Base-by-base conservation (phyloP, 2,329 filamentous ascomycete species). In the Neurospora sp. region DNA sequence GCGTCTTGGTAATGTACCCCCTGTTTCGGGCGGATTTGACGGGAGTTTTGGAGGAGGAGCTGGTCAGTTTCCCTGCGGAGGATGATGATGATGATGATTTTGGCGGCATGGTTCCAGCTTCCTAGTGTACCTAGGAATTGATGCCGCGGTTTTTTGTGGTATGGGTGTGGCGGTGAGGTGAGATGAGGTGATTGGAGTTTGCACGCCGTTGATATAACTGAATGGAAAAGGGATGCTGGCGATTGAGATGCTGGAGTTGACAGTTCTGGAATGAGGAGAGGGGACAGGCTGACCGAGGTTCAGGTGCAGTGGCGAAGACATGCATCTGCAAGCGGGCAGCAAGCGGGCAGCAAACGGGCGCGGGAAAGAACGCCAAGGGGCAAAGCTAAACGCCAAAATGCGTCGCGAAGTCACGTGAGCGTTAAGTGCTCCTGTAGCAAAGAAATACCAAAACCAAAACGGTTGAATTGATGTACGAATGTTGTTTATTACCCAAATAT, bases 1-100 rank as follows among this genome's bases (percentile, higher is more conserved):
- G 67, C 3, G 67, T 19, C 38, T 70, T 73, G 15, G 68, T 38
- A 3, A 68, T 39, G 11, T 39, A 66, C 11, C 58, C 33, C 42
- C 42, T 69, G 13, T 71, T 74, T 40, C 69, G 70, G 4, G 73
- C 71, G 4, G 73, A 73, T 11, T 67, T 69, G 43, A 28, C 17
- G 33, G 28, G 19, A 8, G 28, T 69, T 36, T 46, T 39, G 39
- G 23, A 36, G 2, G 36, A 38, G 28, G 52, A 33, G 28, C 7
- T 10, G 28, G 28, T 17, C 8, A 36, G 23, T 36, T 62, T 62
- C 23, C 28, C 52, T 3, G 10, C 11, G 13, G 52, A 33, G 13
- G 52, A 33, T 15, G 52, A 15, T 5, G 52, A 9, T 33, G 42
- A 43, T 19, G 46, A 46, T 46, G 5, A 5, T n/a, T 62, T 62